phyloP scores from a whole-genome alignment of 169 alveolate species.

The Eimeria praecox region DNA sequence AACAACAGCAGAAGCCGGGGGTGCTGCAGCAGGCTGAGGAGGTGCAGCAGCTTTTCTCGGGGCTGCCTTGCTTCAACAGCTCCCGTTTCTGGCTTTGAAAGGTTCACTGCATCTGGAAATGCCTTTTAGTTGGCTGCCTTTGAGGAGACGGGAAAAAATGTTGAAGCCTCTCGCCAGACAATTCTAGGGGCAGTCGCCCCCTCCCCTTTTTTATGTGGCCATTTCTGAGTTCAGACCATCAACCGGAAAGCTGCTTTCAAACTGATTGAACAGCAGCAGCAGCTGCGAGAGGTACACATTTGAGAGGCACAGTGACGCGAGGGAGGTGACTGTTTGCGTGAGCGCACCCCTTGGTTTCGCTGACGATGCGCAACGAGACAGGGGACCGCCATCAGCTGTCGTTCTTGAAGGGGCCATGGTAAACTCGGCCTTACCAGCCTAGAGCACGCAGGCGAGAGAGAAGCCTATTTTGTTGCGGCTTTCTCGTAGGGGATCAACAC shows the following conservation, averaged over 20 bases:
- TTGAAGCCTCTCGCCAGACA: slow-evolving; percentile 91
- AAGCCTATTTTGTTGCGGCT: neutral
- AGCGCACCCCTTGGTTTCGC: slow-evolving; percentile 90
- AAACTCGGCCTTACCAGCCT: slow-evolving; percentile 86
- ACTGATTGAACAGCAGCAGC: neutral
- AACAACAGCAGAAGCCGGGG: slow-evolving; percentile 18
- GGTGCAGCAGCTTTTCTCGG: slow-evolving; percentile 26
- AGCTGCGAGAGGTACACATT: neutral
- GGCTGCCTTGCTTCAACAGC: slow-evolving; percentile 86
- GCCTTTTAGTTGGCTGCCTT: slow-evolving; percentile 92
- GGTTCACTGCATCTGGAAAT: slow-evolving; percentile 95
- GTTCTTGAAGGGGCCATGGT: slow-evolving; percentile 93
- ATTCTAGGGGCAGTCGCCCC: neutral
- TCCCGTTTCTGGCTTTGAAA: slow-evolving; percentile 92
- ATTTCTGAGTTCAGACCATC: neutral
- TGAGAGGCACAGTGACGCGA: neutral
- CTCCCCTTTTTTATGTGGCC: no score
- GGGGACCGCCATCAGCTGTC: slow-evolving; percentile 92
- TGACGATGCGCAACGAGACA: slow-evolving; percentile 93
- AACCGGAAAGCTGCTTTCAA: neutral
- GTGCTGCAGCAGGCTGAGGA: slow-evolving; percentile 79
- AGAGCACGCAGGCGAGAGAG: slow-evolving; percentile 75
- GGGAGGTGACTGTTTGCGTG: neutral
- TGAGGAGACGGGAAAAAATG: slow-evolving; percentile 89
- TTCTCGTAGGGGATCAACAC: neutral